Base-by-base conservation (phyloP, 768 basidiomycete species). In the Russula lepida region DNA sequence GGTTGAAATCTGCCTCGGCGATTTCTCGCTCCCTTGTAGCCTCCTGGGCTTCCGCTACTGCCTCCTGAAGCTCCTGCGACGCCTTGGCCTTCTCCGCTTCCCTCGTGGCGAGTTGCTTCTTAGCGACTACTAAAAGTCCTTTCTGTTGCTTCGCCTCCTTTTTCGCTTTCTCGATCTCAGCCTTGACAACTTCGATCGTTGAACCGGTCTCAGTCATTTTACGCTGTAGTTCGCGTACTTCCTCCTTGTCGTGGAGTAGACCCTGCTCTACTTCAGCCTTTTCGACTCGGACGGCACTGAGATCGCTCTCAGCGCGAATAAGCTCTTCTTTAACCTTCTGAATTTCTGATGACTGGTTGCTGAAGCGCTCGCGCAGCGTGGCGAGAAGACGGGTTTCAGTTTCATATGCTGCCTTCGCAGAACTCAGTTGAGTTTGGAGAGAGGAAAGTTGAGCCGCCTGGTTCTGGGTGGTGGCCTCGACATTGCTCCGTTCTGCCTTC, bases 131-230 rank as follows among this genome's bases (percentile, higher is more conserved):
- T 25, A 95, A 79, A 64, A 95, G 78, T 11, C 97, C 97, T 71
- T 92, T 98, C 76, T 98, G 95, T 70, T 97, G 92, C 71, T 95
- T 88, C 2, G 90, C 92, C 54, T 98, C 95, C 74, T 91, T 98
- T 77, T 85, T 94, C 43, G 81, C 72, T 75, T 89, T 94, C 72
- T 98, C 97, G 23, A 93, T 76, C 63, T 90, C 85, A 12, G 74
- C 76, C 71, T 89, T 94, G 54, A 86, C 71, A 12, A 75, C 69
- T 49, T 88, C 83, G 37, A 85, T 85, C 72, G 93, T 84, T 63
- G 85, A 81, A 8, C 84, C 83, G 17, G 84, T 81, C 68, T 93
- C 92, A 13, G 83, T 78, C 88, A 98, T 90, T 71, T 82, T 84
- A 67, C 84, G 82, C 68, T 97, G 86, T 63, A 98, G 74, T 44